These are phyloP conservation scores for Metschnikowia sp. DNA, from an alignment of 805 yeast genomes.

Conservation along the genomic window DNA sequence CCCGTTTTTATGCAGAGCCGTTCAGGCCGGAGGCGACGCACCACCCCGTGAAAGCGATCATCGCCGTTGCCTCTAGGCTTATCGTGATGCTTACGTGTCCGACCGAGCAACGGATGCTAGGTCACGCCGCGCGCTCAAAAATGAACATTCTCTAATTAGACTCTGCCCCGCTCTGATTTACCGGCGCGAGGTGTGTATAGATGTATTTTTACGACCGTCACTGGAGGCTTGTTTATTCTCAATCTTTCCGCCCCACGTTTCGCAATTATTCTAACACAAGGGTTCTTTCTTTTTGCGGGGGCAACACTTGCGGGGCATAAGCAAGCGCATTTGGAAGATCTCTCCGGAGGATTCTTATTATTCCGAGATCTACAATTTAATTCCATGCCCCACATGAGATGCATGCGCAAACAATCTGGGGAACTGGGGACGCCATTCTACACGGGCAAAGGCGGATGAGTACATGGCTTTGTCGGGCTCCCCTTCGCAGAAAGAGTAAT, in stretches of 20 bases:
- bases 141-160: neutral
- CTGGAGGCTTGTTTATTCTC: neutral
- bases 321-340: too few species aligned
- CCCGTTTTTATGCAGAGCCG: too few species aligned
- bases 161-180: neutral
- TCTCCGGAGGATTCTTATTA: neutral
- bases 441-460: too few species aligned
- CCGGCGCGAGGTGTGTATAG: conserved; percentile 1
- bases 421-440: neutral
- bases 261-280: neutral
- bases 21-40: too few species aligned
- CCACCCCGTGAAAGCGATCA: too few species aligned
- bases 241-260: conserved; percentile 2
- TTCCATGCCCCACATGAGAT: neutral
- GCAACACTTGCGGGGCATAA: neutral
- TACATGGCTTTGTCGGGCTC: too few species aligned
- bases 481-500: too few species aligned
- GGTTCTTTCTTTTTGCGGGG: neutral
- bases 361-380: neutral
- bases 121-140: neutral
- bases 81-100: neutral
- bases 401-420: neutral
- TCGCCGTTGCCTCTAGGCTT: neutral
- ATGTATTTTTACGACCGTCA: neutral
- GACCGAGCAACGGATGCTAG: neutral